Conservation (phyloP, 2,329 filamentous ascomycete species). For the Zarea fungicola region DNA sequence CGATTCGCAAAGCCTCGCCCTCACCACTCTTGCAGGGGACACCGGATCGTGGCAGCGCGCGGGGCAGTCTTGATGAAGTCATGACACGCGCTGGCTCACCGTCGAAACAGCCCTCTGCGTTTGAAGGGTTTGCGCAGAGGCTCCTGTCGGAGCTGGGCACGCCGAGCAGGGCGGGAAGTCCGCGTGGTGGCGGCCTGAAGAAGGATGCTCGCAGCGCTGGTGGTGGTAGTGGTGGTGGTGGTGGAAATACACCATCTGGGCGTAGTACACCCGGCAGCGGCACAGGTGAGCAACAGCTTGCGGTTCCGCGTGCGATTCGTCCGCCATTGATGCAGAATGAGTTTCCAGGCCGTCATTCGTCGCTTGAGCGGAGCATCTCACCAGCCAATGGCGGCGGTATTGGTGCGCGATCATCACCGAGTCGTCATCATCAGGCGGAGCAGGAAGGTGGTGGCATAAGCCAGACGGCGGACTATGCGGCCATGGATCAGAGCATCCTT, state of each 20-base stretch:
- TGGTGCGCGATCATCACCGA: conserved; percentile 18
- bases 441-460: conserved; percentile 35
- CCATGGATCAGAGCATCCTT: conserved; percentile 58
- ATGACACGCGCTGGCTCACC: conserved; percentile 48
- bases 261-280: conserved; percentile 25
- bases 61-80: conserved; percentile 36
- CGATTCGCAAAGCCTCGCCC: conserved; percentile 24
- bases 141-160: conserved; percentile 55
- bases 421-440: too few relatives aligned
- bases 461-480: conserved; percentile 57
- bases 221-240: too few relatives aligned
- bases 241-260: conserved; percentile 19
- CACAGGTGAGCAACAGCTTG: conserved; percentile 22
- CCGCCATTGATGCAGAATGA: conserved; percentile 41
- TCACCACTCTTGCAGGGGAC: conserved; percentile 30
- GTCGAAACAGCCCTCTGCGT: conserved; percentile 45
- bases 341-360: too few relatives aligned
- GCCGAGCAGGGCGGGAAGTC: conserved; percentile 45
- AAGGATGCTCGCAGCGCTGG: conserved; percentile 39
- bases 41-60: conserved; percentile 38
- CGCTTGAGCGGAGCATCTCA: conserved; percentile 37
- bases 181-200: conserved; percentile 34
- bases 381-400: conserved; percentile 30
- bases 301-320: conserved; percentile 27
- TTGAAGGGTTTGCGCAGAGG: conserved; percentile 59